Evolutionary conservation across 2,329 filamentous ascomycete species (phyloP), one percentile per base, ranked within the genome.

Genomic region (Fusarium sarcochroum): DNA sequence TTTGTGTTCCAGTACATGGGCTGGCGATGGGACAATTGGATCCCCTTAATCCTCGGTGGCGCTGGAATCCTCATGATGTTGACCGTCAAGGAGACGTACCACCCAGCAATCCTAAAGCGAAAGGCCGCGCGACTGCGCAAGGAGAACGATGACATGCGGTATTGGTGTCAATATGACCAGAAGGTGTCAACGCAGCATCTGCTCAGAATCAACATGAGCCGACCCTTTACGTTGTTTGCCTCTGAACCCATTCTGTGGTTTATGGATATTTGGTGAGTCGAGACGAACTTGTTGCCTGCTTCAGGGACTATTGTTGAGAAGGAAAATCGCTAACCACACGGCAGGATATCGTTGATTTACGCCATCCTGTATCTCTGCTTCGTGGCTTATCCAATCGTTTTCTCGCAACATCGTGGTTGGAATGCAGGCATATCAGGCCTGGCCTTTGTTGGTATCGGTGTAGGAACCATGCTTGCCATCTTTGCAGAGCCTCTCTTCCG

Each of bases 281-380:
- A 14, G 2, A 30, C 21, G 7, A 37, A n/a, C 8, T 30, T 20
- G 17, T 32, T 45, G 11, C 14, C 34, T n/a, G 18, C 5, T 14
- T 15, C 17, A 14, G 6, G 10, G 17, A 27, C 37, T 34, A 40
- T 14, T 15, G n/a, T 6, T 21, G 18, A 4, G 25, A 11, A 18
- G 20, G 42, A 7, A 25, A 15, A 9, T 27, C 15, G n/a, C 58
- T 73, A 27, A 74, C 59, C 30, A 17, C 7, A 10, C 15, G 5
- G 5, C 42, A 91, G 90, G 81, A 91, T 94, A 76, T 95, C 92
- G 1, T 82, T 97, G 38, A 88, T 97, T 35, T 97, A 97, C 77
- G 92, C 90, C 18, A 93, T 97, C 40, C 83, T 98, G 2, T 96
- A 96, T 75, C 88, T 97, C 32, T 97, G 93, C 79, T 97, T 97